Percentiles rank a stretch among this genome's conserved stretches.
phyloP scores from a whole-genome alignment of 2,329 filamentous ascomycete species.

The Cylindrodendrum hubeiense region DNA sequence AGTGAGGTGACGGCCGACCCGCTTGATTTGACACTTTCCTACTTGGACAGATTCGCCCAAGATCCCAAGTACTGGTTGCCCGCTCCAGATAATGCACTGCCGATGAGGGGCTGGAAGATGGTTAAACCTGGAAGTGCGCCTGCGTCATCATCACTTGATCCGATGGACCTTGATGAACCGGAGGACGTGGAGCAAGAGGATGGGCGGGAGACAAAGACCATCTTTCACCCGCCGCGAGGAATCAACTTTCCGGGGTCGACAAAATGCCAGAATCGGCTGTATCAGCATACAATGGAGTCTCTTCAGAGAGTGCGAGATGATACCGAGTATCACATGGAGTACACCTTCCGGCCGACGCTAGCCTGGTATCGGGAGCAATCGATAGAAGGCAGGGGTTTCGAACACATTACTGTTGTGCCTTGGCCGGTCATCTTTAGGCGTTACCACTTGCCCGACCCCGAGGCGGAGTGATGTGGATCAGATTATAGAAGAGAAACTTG shows the following conservation, averaged over 20 bases:
- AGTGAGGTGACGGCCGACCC: conserved; percentile 44
- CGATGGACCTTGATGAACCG: conserved; percentile 36
- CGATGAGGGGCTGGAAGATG: conserved; percentile 52
- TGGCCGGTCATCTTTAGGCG: conserved; percentile 57
- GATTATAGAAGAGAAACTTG: not conserved
- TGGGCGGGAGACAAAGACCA: conserved; percentile 45
- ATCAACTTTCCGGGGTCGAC: conserved; percentile 32
- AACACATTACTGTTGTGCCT: conserved; percentile 60
- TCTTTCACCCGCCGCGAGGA: conserved; percentile 62
- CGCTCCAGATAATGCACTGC: conserved; percentile 43
- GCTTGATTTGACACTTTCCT: conserved; percentile 58
- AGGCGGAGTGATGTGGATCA: conserved; percentile 22
- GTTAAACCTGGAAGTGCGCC: conserved; percentile 39
- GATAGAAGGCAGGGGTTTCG: conserved; percentile 60
- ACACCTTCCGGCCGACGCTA: conserved; percentile 60
- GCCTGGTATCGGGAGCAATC: conserved; percentile 65
- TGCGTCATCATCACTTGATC: conserved; percentile 19
- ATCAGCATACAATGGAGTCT: conserved; percentile 49
- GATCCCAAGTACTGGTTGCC: conserved; percentile 54
- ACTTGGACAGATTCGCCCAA: conserved; percentile 48
- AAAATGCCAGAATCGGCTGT: conserved; percentile 59
- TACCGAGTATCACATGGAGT: conserved; percentile 39
- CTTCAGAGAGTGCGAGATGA: not conserved
- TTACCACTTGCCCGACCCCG: conserved; percentile 42
- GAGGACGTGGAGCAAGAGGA: conserved; percentile 35